Conservation (phyloP, 2,329 filamentous ascomycete species). For the Talaromyces atroroseus region DNA sequence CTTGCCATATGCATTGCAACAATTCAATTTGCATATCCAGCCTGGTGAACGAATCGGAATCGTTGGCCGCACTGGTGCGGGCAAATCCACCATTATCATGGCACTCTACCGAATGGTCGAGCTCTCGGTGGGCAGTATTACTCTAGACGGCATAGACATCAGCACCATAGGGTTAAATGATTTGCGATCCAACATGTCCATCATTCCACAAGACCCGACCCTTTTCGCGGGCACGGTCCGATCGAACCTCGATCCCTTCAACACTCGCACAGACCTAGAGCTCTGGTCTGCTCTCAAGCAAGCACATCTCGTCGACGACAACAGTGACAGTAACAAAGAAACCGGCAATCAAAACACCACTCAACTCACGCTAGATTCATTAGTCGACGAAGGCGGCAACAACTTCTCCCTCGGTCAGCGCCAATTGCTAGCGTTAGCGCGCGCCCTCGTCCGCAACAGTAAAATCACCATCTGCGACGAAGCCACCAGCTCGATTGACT, state of each 20-base stretch:
- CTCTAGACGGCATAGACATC: slow-evolving; percentile 15
- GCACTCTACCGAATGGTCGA: slow-evolving; percentile 17
- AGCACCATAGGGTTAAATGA: slow-evolving; percentile 10
- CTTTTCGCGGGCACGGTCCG: slow-evolving; percentile 15
- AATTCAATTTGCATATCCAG: slow-evolving; percentile 12
- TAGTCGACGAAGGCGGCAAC: slow-evolving; percentile 83
- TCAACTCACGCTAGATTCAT: slow-evolving; percentile 71
- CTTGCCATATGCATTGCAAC: slow-evolving; percentile 12
- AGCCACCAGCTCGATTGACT: slow-evolving; percentile 81
- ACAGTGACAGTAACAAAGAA: slow-evolving; percentile 11
- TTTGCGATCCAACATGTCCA: slow-evolving; percentile 14
- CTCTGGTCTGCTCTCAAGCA: slow-evolving; percentile 12
- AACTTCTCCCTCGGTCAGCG: slow-evolving; percentile 91
- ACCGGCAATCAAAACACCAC: background rate
- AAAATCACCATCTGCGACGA: slow-evolving; percentile 94
- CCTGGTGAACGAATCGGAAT: slow-evolving; percentile 16
- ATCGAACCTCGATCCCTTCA: slow-evolving; percentile 15
- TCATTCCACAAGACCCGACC: slow-evolving; percentile 15
- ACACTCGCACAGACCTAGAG: slow-evolving; percentile 12
- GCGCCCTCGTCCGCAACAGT: slow-evolving; percentile 74
- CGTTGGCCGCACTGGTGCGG: slow-evolving; percentile 19
- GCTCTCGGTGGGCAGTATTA: slow-evolving; percentile 10
- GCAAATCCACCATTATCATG: slow-evolving; percentile 19
- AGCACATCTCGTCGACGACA: slow-evolving; percentile 24
- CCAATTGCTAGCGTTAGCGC: slow-evolving; percentile 83